These are phyloP conservation scores for Byssochlamys sp. DNA, from an alignment of 2,329 filamentous ascomycete species.

Conservation along the genomic window DNA sequence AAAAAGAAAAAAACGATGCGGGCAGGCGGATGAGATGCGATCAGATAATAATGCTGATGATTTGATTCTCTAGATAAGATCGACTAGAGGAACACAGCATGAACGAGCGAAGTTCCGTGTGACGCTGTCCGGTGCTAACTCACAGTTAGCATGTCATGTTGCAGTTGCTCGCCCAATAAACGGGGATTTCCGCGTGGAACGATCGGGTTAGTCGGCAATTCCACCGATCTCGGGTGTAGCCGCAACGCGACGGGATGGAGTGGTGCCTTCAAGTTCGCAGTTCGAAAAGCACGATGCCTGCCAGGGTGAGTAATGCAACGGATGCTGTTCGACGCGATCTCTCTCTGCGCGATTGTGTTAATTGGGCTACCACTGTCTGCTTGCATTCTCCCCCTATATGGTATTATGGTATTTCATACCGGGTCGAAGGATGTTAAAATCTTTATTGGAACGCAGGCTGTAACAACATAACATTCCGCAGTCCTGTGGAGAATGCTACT, in stretches of 20 bases:
- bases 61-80: conserved; percentile 12
- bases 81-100: conserved; percentile 3
- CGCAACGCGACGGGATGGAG: background rate
- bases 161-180: background rate
- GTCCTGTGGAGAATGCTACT: background rate
- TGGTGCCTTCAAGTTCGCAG: background rate
- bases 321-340: too few species aligned
- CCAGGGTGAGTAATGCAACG: too few species aligned
- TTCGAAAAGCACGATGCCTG: too few species aligned
- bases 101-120: background rate
- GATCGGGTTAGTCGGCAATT: background rate
- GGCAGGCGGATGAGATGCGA: background rate
- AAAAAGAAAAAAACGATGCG: too few species aligned
- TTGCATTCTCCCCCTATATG: background rate
- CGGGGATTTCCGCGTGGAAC: background rate
- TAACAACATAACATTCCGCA: background rate
- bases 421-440: background rate
- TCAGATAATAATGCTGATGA: conserved; percentile 11
- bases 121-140: background rate
- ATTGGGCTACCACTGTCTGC: background rate
- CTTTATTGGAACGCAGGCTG: background rate
- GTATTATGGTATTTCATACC: background rate
- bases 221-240: background rate
- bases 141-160: background rate
- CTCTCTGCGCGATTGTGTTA: too few species aligned